Conservation (phyloP, 345 rosid species). For the Lepidium aucheri region DNA sequence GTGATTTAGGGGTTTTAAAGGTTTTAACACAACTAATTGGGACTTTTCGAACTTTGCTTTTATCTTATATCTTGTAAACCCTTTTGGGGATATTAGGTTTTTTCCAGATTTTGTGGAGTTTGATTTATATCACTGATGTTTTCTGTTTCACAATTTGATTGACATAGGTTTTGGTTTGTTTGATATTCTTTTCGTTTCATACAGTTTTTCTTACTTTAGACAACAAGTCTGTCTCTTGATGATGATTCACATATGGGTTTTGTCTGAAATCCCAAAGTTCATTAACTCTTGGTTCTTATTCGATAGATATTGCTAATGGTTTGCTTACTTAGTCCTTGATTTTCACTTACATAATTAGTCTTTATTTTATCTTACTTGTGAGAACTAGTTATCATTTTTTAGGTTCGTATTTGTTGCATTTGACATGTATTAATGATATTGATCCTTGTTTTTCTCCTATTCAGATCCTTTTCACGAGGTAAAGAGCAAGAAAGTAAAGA, state of each 20-base stretch:
- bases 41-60: too few species aligned
- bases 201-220: slow-evolving; percentile 6
- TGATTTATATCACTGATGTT: too few species aligned
- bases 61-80: too few species aligned
- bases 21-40: too few species aligned
- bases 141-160: too few species aligned
- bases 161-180: slow-evolving; percentile 23
- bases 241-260: slow-evolving; percentile 27
- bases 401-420: slow-evolving; percentile 1
- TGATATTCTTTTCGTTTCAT: slow-evolving; percentile 12
- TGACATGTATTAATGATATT: not conserved
- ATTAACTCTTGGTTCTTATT: not conserved
- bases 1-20: too few species aligned
- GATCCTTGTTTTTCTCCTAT: not conserved
- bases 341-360: not conserved
- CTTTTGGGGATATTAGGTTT: too few species aligned
- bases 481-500: slow-evolving; percentile 92
- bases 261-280: slow-evolving; percentile 20
- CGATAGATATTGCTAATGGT: not conserved
- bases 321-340: not conserved
- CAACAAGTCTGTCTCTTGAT: slow-evolving; percentile 26
- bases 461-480: slow-evolving; percentile 95
- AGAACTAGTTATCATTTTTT: not conserved
- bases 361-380: not conserved
- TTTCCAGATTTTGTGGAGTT: too few species aligned